phyloP scores from a whole-genome alignment of 257 asterid species.

The Capsicum baccatum region DNA sequence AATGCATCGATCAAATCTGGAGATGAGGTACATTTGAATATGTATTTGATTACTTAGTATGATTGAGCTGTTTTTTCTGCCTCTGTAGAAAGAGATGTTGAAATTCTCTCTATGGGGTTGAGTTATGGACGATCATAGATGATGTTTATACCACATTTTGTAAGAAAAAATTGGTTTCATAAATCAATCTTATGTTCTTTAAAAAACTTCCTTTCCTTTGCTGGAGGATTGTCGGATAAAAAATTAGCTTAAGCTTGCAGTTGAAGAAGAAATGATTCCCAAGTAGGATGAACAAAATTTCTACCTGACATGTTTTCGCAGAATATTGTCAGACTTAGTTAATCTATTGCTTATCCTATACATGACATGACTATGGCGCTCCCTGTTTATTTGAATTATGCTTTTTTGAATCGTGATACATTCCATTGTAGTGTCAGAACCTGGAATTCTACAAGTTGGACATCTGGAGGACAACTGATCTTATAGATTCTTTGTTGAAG shows the following conservation, averaged over 20 bases:
- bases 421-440: not conserved
- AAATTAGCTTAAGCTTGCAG: not conserved
- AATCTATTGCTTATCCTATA: not conserved
- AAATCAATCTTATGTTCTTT: not conserved
- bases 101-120: not conserved
- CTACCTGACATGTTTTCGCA: slow-evolving; percentile 12
- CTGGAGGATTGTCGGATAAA: slow-evolving; percentile 12
- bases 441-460: not conserved
- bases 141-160: slow-evolving; percentile 1
- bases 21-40: slow-evolving; percentile 89
- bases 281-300: not conserved
- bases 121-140: not conserved
- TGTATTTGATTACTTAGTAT: slow-evolving; percentile 31
- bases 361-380: not conserved
- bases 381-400: not conserved
- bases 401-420: not conserved
- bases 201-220: not conserved
- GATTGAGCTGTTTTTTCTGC: slow-evolving; percentile 12
- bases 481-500: not conserved
- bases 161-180: not conserved
- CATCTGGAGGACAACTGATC: not conserved
- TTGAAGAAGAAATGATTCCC: not conserved
- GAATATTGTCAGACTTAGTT: not conserved
- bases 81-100: not conserved
- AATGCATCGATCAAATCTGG: slow-evolving; percentile 92